Base-by-base conservation (phyloP, 2,329 filamentous ascomycete genomes). In the Triangularia verruculosa region DNA sequence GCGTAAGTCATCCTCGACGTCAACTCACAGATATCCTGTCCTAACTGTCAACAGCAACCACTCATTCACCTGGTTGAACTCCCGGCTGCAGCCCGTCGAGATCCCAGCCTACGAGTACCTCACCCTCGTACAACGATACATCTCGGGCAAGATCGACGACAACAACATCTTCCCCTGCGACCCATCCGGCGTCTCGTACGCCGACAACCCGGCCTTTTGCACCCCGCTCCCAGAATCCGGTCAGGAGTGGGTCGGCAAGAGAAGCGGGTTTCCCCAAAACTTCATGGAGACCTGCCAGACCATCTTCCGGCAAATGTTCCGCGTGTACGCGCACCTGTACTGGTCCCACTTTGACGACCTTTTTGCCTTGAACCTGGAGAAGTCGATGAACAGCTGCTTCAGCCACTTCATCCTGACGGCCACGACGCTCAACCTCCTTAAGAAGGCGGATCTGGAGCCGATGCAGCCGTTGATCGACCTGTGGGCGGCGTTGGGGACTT, bases 301-400 rank as follows among this genome's bases (percentile, higher is more conserved):
- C 69, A 95, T 97, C 72, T 94, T 97, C 81, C 90, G 93, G 72
- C 95, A 97, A 79, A 98, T 99, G 90, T 98, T 99, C 83, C 91
- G 95, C 64, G 94, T 97, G 70, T 99, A 99, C 74, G 90, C 95
- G 56, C 95, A 99, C 78, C 87, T 99, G 66, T 99, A 99, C 82
- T 97, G 96, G 85, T 92, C 93, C 63, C 95, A 99, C 78, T 99
- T 92, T 77, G 80, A 88, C 65, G 90, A 92, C 69, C 92, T 93
- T 77, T 94, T 92, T 78, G 89, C 93, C 75, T 83, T 94, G 68
- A 92, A 91, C 78, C 80, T 90, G 9, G 88, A 90, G 76, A 90
- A 93, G 75, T 89, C 92, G 71, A 83, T 94, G 66, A 95, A 95
- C 81, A 93, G 90, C 76, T 93, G 90, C 77, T 95, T 95, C 76